phyloP scores from a whole-genome alignment of 495 filamentous ascomycete genomes.

The Aspergillus leporis region DNA sequence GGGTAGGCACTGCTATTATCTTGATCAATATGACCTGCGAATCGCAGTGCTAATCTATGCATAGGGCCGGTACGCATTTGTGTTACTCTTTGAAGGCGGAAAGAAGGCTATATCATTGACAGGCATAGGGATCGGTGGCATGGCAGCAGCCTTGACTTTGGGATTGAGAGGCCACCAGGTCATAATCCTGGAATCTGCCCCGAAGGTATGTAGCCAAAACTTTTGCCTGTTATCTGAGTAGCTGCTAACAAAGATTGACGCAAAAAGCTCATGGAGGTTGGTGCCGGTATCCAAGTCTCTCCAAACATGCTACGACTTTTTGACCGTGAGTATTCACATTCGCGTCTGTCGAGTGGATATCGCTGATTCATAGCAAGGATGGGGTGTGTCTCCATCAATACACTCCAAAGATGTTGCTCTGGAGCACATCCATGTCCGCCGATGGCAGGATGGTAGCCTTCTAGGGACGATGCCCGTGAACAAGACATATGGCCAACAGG shows the following conservation, averaged over 20 bases:
- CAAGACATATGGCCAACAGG: conserved; percentile 43
- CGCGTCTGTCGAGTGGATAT: background rate
- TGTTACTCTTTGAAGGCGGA: background rate
- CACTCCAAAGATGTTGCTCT: conserved; percentile 40
- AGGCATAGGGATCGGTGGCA: conserved; percentile 63
- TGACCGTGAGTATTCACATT: conserved; percentile 43
- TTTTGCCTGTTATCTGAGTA: background rate
- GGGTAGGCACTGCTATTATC: conserved; percentile 6
- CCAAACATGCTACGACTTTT: conserved; percentile 75
- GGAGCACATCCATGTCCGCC: conserved; percentile 44
- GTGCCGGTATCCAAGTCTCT: conserved; percentile 77
- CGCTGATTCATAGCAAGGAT: conserved; percentile 29
- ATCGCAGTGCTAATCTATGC: background rate
- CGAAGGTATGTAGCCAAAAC: conserved; percentile 26
- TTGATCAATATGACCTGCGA: background rate
- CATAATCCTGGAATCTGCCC: conserved; percentile 38
- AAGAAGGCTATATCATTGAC: conserved; percentile 36
- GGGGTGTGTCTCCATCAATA: conserved; percentile 44
- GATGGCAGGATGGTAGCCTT: conserved; percentile 43
- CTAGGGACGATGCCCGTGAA: conserved; percentile 43
- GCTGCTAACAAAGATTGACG: background rate
- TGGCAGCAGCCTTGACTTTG: conserved; percentile 62
- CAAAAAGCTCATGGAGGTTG: conserved; percentile 57
- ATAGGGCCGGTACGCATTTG: conserved; percentile 37
- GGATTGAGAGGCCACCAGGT: conserved; percentile 52